Evolutionary conservation across 2,329 filamentous ascomycete species (phyloP), one percentile per base, ranked within the genome.

Genomic region (Epichloe bromicola): DNA sequence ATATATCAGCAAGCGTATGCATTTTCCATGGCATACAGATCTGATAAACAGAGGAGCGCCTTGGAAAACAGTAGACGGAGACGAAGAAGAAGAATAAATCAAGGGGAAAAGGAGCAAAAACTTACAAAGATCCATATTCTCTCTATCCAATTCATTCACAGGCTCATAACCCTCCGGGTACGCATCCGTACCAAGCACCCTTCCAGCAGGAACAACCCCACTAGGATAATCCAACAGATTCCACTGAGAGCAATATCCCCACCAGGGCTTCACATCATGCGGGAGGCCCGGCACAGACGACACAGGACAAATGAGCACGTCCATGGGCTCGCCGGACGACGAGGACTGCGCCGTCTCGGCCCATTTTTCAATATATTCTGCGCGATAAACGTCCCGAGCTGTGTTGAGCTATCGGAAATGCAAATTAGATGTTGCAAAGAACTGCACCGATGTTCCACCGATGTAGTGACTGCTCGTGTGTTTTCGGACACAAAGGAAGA

Each of bases 171-270:
- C 51, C 14, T 50, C 34, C 11, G 54, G 49, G 38, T 56, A 57
- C 7, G 48, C 54, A 49, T 58, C 56, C 12, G 30, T 51, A 7
- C 34, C 23, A 3, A 55, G 46, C 12, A 55, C 54, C 36, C 33
- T 53, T 2, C 56, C 56, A 1, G 49, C 53, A 20, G 56, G 54
- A 15, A 59, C 30, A 34, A 57, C 55, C 23, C 50, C 56, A 57
- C 46, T 42, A 10, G 83, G 79, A 61, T 84, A 85, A 61, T 87
- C 82, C 1, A 86, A 71, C 41, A 86, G 58, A 60, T 86, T 87
- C 80, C 82, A 86, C 54, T 81, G 75, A 0, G 74, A 68, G 0
- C 80, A 84, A 57, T 86, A 87, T 1, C 74, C 74, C 80, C 81
- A 86, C 69, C 61, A 83, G 59, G 63, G 61, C 3, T 61, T 65